Evolutionary conservation across 2,329 filamentous ascomycete genomes (phyloP), one percentile per base, ranked within the genome.

Genomic region (Colletotrichum godetiae): DNA sequence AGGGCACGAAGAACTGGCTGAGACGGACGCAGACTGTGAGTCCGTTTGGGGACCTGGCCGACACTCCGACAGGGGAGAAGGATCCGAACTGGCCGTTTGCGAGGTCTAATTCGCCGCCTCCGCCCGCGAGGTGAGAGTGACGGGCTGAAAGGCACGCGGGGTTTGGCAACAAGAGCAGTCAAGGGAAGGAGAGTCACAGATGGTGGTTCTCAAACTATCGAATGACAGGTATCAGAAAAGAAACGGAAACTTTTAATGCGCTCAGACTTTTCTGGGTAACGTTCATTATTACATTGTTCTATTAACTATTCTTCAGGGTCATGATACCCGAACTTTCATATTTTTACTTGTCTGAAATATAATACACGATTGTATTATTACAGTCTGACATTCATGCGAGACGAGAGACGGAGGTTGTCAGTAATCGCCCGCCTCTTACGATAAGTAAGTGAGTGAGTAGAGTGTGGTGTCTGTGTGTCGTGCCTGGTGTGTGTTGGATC

Each of bases 31-130:
- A 79, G 58, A 79, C 78, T 11, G 80, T 82, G 7, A 82, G 81
- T 62, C 81, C 82, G 4, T 82, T 83, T 73, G 79, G 77, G 33
- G 78, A 80, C 49, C 74, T 82, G 53, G 76, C 74, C 46, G 75
- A 75, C 46, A 73, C 66, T 12, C 70, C 70, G 35, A 46, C 65
- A 24, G 42, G 29, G n/a, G 64, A 60, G 65, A 62, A 55, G 31
- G 70, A 33, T 12, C 22, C 60, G 5, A 49, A 60, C 42, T 75
- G 73, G 73, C 73, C 73, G 24, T 75, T 75, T 24, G 31, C 35
- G 19, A 53, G 67, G 35, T 66, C 67, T 24, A 19, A 11, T 52
- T 61, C 67, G 49, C 46, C 71, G 22, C 42, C 65, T 27, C 24
- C 58, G 58, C 19, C 52, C 6, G 24, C 11, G 8, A 61, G 24